Base-by-base conservation (phyloP, 495 filamentous ascomycete genomes). In the Xylaria bambusicola region DNA sequence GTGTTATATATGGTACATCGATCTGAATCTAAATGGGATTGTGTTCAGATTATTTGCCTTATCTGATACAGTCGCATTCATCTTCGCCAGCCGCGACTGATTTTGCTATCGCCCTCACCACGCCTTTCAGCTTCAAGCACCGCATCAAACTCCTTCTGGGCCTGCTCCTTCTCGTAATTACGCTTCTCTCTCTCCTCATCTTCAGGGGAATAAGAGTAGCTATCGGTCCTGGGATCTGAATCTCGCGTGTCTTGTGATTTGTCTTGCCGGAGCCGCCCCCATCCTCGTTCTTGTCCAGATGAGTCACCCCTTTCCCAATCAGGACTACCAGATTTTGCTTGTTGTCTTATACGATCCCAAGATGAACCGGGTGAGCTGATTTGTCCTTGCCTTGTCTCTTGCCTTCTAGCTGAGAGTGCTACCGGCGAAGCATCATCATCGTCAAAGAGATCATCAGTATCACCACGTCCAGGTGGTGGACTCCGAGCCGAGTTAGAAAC, bases 101-200 rank as follows among this genome's bases (percentile, higher is more conserved):
- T 20, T 27, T 29, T 15, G 26, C 41, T 55, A 9, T 33, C 38
- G 0, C 29, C 40, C 6, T 50, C 64, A 29, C 68, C 66, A n/a
- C 62, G 62, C 31, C 68, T 64, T 29, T 71, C 68, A 12, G 66
- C 49, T 23, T 71, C 68, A 1, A 71, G 35, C 1, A 80, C 69
- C 23, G 71, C 75, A 41, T 80, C 77, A 56, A 80, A 80, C 42
- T 80, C 74, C 52, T 66, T 74, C 53, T 80, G 77, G 12, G 75
- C 77, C 47, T 76, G 70, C 23, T 73, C 70, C 60, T 67, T 76
- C 41, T 72, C 75, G 36, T 67, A 66, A 9, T 66, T 67, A 46
- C 62, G 75, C 29, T 24, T 50, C 52, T 69, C 68, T 44, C 40
- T 63, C 0, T 77, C 68, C 46, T 71, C 66, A 5, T 77, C 76